These are phyloP conservation scores for Vicia faba DNA, from an alignment of 306 rosid species.

Conservation along the genomic window DNA sequence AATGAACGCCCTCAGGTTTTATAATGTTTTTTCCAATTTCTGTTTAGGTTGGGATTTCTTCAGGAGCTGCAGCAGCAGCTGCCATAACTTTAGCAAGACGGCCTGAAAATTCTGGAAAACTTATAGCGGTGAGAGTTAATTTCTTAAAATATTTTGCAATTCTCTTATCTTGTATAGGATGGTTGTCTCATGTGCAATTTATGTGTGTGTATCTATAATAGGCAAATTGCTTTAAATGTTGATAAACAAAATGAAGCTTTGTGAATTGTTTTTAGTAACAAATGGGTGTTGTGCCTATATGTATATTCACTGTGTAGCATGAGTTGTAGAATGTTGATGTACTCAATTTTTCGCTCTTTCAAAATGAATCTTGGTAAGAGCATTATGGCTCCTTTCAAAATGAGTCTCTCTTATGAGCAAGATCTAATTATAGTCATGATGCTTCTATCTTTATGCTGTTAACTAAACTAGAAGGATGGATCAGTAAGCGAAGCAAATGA, in stretches of 20 bases:
- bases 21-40: conserved; percentile 36
- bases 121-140: conserved; percentile 66
- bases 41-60: conserved; percentile 88
- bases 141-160: conserved; percentile 26
- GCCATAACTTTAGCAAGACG: conserved; percentile 79
- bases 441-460: too few species aligned
- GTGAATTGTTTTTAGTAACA: too few species aligned
- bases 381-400: too few species aligned
- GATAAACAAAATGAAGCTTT: conserved; percentile 7
- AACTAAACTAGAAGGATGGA: too few species aligned
- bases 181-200: conserved; percentile 10
- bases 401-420: too few species aligned
- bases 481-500: too few species aligned
- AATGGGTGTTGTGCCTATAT: too few species aligned
- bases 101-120: conserved; percentile 83
- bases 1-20: not conserved
- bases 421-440: too few species aligned
- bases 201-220: not conserved
- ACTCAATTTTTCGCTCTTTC: too few species aligned
- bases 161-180: conserved; percentile 18
- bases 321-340: too few species aligned
- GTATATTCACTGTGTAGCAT: too few species aligned
- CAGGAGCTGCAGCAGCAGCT: conserved; percentile 98
- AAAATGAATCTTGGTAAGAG: too few species aligned
- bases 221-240: not conserved